A percentile compares a stretch with the other conserved stretches of the same genome.
Conservation (phyloP, 352 stramenopile genomes). For the Blastocystis sp. region DNA sequence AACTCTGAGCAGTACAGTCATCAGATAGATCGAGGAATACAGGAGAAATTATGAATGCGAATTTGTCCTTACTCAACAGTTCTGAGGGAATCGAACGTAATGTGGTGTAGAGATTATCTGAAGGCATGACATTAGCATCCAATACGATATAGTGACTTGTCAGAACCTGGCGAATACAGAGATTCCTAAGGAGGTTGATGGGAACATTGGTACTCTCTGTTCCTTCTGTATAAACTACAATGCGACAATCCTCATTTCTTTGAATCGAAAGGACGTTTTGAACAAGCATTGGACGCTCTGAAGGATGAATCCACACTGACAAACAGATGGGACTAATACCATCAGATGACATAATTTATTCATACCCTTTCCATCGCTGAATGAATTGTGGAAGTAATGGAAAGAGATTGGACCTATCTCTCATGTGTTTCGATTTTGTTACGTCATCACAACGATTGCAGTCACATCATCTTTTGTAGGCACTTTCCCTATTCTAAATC, state of each 20-base stretch:
- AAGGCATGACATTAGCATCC: not conserved
- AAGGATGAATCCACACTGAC: not conserved
- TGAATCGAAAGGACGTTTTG: not conserved
- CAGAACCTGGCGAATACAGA: not conserved
- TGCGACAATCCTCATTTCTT: too few relatives aligned
- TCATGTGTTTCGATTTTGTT: not conserved
- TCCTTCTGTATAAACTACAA: not conserved
- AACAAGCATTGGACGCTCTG: not conserved
- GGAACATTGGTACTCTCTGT: not conserved
- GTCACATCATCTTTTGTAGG: not conserved
- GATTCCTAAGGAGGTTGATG: not conserved
- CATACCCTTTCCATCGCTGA: constrained; percentile 13
- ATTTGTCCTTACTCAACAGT: not conserved
- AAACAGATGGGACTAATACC: constrained; percentile 5
- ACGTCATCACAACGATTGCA: not conserved
- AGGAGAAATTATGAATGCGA: not conserved
- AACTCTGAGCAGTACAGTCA: not conserved
- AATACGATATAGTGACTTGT: not conserved
- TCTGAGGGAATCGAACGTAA: not conserved
- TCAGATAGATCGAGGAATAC: not conserved
- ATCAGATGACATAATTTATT: not conserved
- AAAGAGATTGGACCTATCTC: not conserved
- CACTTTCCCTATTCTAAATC: not conserved
- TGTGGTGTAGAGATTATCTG: not conserved
- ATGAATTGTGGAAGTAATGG: not conserved